Conservation (phyloP, 805 yeast species). For the Candida vartiovaarae region DNA sequence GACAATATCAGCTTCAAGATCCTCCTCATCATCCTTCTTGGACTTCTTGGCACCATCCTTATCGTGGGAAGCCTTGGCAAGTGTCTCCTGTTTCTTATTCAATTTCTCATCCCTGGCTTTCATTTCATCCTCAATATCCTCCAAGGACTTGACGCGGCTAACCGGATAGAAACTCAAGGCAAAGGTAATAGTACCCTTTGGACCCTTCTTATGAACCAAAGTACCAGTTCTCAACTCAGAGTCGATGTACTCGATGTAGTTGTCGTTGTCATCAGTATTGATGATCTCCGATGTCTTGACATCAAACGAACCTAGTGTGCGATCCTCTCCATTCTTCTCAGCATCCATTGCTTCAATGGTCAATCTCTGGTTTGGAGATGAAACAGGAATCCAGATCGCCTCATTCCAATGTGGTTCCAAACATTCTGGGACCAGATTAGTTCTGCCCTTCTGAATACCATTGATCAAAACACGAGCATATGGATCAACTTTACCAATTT, state of each 20-base stretch:
- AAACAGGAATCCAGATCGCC: constrained; percentile 70
- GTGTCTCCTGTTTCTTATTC: constrained; percentile 14
- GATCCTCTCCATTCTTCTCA: constrained; percentile 69
- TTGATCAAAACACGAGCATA: constrained; percentile 75
- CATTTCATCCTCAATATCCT: constrained; percentile 57
- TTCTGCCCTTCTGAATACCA: constrained; percentile 71
- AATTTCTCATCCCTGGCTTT: constrained; percentile 31
- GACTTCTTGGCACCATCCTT: constrained; percentile 23
- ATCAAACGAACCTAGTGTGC: constrained; percentile 80
- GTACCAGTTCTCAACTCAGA: constrained; percentile 51
- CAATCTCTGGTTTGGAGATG: constrained; percentile 75
- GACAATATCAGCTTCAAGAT: constrained; percentile 30
- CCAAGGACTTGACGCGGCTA: constrained; percentile 69
- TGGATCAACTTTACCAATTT: constrained; percentile 88
- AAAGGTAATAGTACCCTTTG: constrained; percentile 75
- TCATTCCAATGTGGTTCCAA: constrained; percentile 83
- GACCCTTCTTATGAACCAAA: constrained; percentile 68
- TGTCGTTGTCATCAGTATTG: constrained; percentile 54
- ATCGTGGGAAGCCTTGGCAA: constrained; percentile 12
- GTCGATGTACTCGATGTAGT: constrained; percentile 51
- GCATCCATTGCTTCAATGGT: constrained; percentile 91
- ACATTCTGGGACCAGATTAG: constrained; percentile 57
- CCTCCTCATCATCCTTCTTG: constrained; percentile 24
- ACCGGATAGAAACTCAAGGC: constrained; percentile 78
- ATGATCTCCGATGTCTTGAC: constrained; percentile 62